These are phyloP conservation scores for Gnetum montanum DNA, from an alignment of 75 land plant species.

Conservation along the genomic window DNA sequence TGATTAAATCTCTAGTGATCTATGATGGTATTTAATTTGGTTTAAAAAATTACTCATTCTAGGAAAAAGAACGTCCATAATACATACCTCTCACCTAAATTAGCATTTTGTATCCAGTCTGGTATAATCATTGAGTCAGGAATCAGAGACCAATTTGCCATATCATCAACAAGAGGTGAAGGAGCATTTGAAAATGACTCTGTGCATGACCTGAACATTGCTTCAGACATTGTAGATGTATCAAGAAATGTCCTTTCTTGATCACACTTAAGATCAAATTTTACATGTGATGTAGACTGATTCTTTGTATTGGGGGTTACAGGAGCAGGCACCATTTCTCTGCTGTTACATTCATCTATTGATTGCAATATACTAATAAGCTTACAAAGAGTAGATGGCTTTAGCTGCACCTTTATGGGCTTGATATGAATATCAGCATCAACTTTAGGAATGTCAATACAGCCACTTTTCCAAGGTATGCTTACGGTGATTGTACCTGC, in stretches of 20 bases:
- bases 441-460: constrained; percentile 50
- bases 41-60: too few relatives aligned
- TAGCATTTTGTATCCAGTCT: constrained; percentile 70
- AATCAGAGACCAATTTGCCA: constrained; percentile 20
- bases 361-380: constrained; percentile 32
- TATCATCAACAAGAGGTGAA: constrained; percentile 13
- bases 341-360: constrained; percentile 6
- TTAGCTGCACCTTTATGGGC: constrained; percentile 41
- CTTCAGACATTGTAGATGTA: not conserved
- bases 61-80: not conserved
- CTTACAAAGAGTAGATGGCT: constrained; percentile 50
- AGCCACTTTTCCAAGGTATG: constrained; percentile 80
- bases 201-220: not conserved
- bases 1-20: not conserved
- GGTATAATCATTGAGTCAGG: constrained; percentile 58
- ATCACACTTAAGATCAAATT: too few relatives aligned
- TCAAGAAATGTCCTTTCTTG: not conserved
- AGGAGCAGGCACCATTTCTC: not conserved
- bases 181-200: not conserved
- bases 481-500: constrained; percentile 59
- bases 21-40: too few relatives aligned
- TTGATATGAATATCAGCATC: constrained; percentile 56
- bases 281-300: too few relatives aligned
- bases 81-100: constrained; percentile 69
- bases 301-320: not conserved